A percentile compares a stretch with the other conserved stretches of the same genome.
Evolutionary conservation across 208 protist species (phyloP).

Genomic region (Crithidia acanthocephali): DNA sequence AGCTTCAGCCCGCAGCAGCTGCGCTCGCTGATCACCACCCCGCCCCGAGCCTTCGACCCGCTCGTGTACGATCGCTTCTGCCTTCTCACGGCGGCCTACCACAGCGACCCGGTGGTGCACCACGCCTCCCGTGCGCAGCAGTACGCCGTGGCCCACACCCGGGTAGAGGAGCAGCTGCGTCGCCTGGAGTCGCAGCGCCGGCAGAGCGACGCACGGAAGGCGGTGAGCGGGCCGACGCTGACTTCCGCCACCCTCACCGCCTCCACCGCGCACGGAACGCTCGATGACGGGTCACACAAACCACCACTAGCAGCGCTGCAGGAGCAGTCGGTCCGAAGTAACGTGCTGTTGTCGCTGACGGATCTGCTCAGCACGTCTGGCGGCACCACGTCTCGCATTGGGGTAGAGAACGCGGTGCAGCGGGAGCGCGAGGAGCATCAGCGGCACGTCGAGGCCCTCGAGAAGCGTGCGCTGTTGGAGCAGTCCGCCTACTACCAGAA

Average conservation of each 20-base stretch:
- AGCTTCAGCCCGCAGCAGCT: slow-evolving; percentile 48
- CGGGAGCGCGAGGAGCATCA: slow-evolving; percentile 21
- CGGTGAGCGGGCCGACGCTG: neutral
- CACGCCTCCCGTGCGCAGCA: slow-evolving; percentile 25
- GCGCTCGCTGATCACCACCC: slow-evolving; percentile 25
- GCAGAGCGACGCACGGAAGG: neutral
- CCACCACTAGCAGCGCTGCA: too few species aligned
- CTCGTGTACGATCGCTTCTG: slow-evolving; percentile 51
- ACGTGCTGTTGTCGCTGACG: slow-evolving; percentile 4
- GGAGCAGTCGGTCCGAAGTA: neutral
- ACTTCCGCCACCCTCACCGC: neutral
- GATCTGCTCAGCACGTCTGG: slow-evolving; percentile 2
- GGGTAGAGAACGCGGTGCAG: slow-evolving; percentile 20
- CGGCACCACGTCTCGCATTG: slow-evolving; percentile 10
- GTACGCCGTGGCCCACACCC: slow-evolving; percentile 32
- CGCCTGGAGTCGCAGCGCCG: neutral
- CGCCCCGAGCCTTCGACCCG: slow-evolving; percentile 28
- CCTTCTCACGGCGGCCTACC: slow-evolving; percentile 36
- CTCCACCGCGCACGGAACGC: too few species aligned
- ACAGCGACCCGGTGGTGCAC: slow-evolving; percentile 17
- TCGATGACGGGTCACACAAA: too few species aligned
- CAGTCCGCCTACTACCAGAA: slow-evolving; percentile 58
- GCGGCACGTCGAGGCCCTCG: slow-evolving; percentile 17
- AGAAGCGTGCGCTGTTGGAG: slow-evolving; percentile 38
- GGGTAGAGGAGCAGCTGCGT: slow-evolving; percentile 34